Conservation (phyloP, 192 early-diverging fungal species). For the Umbelopsis vinacea region DNA sequence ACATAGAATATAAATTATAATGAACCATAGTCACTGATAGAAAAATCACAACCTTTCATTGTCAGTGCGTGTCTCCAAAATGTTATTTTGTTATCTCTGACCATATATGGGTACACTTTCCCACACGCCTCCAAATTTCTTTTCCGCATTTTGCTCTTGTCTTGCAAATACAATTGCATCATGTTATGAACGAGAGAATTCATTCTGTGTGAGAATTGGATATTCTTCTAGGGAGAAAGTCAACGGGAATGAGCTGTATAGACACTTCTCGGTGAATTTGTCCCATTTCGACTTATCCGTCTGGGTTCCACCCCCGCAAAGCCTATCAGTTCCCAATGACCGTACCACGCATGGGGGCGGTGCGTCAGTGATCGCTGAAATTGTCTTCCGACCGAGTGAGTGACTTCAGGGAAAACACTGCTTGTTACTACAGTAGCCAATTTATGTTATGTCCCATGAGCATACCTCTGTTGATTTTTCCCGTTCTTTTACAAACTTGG, state of each 20-base stretch:
- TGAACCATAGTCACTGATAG: not conserved
- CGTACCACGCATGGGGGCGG: not conserved
- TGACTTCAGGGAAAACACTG: not conserved
- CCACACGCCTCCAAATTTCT: slow-evolving; percentile 4
- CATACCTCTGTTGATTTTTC: not conserved
- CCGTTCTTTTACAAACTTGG: not conserved
- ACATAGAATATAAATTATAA: slow-evolving; percentile 6
- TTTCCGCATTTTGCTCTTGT: not conserved
- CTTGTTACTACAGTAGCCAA: not conserved
- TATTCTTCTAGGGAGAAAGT: not conserved
- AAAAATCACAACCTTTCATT: not conserved
- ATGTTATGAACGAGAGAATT: no score
- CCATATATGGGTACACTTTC: not conserved
- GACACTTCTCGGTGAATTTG: not conserved
- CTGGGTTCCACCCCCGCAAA: not conserved
- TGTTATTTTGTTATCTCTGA: not conserved
- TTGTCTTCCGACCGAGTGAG: not conserved
- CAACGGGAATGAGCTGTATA: not conserved
- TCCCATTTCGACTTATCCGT: not conserved
- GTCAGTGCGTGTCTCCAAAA: slow-evolving; percentile 2
- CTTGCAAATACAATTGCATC: no score
- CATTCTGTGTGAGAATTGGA: no score
- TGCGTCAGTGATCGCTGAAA: not conserved
- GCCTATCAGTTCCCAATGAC: not conserved
- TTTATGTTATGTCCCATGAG: slow-evolving; percentile 1